Evolutionary conservation across 2,329 filamentous ascomycete genomes (phyloP), one percentile per base, ranked within the genome.

Genomic region (Exophiala aquamarina): DNA sequence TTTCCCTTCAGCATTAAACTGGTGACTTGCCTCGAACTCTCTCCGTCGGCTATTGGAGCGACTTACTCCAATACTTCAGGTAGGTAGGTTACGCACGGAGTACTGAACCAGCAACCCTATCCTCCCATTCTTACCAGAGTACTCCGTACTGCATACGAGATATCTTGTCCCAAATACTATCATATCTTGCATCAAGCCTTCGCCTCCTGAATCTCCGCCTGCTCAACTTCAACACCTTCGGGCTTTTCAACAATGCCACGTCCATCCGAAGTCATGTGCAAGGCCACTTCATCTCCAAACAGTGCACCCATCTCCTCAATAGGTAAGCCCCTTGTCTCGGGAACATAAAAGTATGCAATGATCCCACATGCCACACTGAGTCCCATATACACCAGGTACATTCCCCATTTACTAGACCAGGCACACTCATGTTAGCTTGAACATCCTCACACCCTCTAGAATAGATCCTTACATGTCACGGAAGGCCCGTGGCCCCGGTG

Each of bases 291-390:
- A 11, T 54, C 60, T 28, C 60, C 59, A 23, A 69, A 61, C 21
- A 57, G 49, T 28, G 51, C 53, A 4, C 82, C 55, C 38, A 66
- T 64, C 36, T 65, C 64, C 36, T 66, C 65, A 15, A 68, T 47
- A 0, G 64, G 61, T 13, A 60, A 60, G 4, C 59, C 61, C 17
- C 60, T 60, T 2, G 64, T 67, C 50, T 67, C 65, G 5, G 63
- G 53, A 6, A 55, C 17, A 15, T 37, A 47, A 32, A 48, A 40
- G 26, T 45, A 55, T 9, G 52, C 46, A 18, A 53, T 36, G 10
- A 53, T 29, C 15, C 41, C 44, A 32, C 41, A 44, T 14, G 45
- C 15, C 17, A 47, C 15, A 15, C 39, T 50, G 11, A 45, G 20
- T 10, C 28, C 32, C 41, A 44, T 50, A 56, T 40, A 61, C 5